Conservation (phyloP, 306 rosid species). For the Vachellia collinsii region DNA sequence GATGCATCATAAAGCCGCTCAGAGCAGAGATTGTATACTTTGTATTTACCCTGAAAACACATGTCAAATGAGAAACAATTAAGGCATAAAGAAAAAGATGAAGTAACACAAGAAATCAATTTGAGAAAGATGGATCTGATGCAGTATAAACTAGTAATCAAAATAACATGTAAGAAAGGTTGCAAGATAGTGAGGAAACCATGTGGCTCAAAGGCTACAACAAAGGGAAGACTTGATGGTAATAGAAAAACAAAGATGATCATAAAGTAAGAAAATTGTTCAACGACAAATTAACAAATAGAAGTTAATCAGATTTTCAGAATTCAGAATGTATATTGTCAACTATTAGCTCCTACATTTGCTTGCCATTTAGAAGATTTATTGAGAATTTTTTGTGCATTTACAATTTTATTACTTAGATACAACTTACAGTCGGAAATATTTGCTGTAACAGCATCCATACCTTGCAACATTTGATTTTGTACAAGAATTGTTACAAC, state of each 20-base stretch:
- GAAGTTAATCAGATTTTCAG: too few relatives aligned
- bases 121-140: constrained; percentile 21
- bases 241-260: constrained; percentile 16
- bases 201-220: background rate
- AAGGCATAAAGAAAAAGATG: constrained; percentile 14
- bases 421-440: background rate
- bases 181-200: constrained; percentile 22
- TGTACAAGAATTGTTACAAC: constrained; percentile 3
- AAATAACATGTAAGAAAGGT: constrained; percentile 16
- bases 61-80: constrained; percentile 28
- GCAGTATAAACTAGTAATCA: background rate
- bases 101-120: constrained; percentile 22
- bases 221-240: background rate
- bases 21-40: constrained; percentile 95
- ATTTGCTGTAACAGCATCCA: background rate
- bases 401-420: background rate
- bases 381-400: background rate
- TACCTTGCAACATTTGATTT: background rate
- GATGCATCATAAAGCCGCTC: constrained; percentile 99
- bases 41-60: constrained; percentile 81
- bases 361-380: background rate
- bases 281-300: background rate
- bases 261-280: constrained; percentile 21
- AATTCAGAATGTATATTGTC: background rate
- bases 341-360: background rate